Conservation (phyloP, 306 rosid species). For the Lathyrus aphaca region DNA sequence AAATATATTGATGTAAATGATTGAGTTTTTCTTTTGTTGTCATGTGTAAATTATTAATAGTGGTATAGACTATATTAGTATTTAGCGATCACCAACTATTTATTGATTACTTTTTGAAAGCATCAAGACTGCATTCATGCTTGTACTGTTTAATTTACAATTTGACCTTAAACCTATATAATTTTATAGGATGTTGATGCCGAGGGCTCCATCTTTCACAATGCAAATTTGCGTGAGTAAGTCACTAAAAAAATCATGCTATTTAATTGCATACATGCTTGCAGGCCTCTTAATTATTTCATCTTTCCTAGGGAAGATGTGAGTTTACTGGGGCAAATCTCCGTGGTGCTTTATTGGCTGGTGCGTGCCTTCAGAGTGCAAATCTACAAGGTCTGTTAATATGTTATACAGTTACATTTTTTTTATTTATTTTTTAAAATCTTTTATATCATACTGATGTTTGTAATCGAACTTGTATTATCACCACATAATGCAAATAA, state of each 20-base stretch:
- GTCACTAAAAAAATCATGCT: conserved; percentile 39
- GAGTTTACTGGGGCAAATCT: conserved; percentile 97
- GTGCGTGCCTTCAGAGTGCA: conserved; percentile 90
- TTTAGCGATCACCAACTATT: conserved; percentile 5
- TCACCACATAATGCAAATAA: not conserved
- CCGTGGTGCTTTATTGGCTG: conserved; percentile 87
- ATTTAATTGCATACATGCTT: conserved; percentile 30
- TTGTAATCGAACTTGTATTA: not conserved
- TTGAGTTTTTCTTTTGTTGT: not conserved
- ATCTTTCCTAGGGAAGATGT: conserved; percentile 86
- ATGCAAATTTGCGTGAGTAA: conserved; percentile 95
- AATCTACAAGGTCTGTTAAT: conserved; percentile 77
- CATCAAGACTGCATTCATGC: conserved; percentile 17
- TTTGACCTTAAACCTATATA: conserved; percentile 27
- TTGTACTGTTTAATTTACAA: conserved; percentile 33
- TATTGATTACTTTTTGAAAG: conserved; percentile 24
- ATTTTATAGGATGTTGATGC: conserved; percentile 85
- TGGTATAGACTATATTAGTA: not conserved
- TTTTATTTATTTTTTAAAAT: too few species aligned
- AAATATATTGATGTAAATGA: conserved; percentile 7
- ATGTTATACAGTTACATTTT: conserved; percentile 16
- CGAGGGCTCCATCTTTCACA: conserved; percentile 80
- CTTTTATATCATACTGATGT: conserved; percentile 26
- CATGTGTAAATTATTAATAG: conserved; percentile 10
- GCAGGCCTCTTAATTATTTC: conserved; percentile 47